phyloP scores from a whole-genome alignment of 2,329 filamentous ascomycete genomes.

The Lasiodiplodia sp. region DNA sequence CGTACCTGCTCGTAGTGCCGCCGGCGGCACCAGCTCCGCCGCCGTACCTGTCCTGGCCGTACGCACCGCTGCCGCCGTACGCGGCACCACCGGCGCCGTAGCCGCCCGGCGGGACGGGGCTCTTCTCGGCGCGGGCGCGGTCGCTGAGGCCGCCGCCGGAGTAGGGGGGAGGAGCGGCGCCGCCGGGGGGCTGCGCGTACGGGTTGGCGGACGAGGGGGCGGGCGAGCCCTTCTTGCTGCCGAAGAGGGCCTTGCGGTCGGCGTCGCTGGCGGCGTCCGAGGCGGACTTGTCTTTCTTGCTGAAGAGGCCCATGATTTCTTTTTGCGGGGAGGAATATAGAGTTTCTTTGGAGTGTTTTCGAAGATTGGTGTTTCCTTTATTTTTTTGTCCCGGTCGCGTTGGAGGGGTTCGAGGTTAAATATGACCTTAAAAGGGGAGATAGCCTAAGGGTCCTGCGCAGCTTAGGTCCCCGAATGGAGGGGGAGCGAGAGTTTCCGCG shows the following conservation, averaged over 20 bases:
- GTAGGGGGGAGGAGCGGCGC: slow-evolving; percentile 52
- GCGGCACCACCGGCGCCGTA: slow-evolving; percentile 42
- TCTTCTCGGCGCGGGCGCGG: slow-evolving; percentile 52
- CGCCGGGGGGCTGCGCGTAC: slow-evolving; percentile 59
- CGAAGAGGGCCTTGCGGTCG: slow-evolving; percentile 66
- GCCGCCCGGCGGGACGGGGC: slow-evolving; percentile 51
- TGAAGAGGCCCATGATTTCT: slow-evolving; percentile 42
- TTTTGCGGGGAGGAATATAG: not conserved
- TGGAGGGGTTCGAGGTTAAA: slow-evolving; percentile 8
- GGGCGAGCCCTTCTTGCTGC: slow-evolving; percentile 60
- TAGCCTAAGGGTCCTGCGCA: not conserved
- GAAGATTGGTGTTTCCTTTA: not conserved
- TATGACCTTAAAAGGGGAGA: not conserved
- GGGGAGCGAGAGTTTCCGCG: slow-evolving; percentile 5
- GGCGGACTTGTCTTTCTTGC: slow-evolving; percentile 59
- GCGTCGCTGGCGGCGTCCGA: slow-evolving; percentile 59
- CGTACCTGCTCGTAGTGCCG: slow-evolving; percentile 35
- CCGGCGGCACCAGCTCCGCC: slow-evolving; percentile 34
- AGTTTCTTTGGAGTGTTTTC: not conserved
- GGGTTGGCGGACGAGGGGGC: slow-evolving; percentile 60
- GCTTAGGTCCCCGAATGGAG: slow-evolving; percentile 2
- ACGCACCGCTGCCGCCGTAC: slow-evolving; percentile 31
- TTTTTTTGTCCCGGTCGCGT: not conserved
- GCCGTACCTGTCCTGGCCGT: slow-evolving; percentile 55
- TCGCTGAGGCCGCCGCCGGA: slow-evolving; percentile 39